Conservation (phyloP, 441 rosid genomes). For the Pelargonium australe region DNA sequence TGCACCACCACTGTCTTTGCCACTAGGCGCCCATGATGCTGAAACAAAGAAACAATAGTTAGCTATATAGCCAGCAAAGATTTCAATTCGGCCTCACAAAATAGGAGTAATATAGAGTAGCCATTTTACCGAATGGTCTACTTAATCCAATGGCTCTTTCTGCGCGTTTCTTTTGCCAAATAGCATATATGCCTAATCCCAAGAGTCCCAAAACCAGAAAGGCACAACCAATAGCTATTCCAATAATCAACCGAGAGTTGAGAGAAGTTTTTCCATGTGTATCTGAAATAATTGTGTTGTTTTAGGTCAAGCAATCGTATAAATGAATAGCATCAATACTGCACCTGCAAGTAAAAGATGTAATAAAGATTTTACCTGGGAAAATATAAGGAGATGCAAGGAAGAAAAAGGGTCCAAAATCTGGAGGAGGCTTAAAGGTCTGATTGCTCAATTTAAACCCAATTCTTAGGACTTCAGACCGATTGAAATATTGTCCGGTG, state of each 20-base stretch:
- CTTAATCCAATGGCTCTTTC: conserved; percentile 75
- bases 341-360: background rate
- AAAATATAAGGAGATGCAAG: conserved; percentile 81
- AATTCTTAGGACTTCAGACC: conserved; percentile 56
- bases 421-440: conserved; percentile 85
- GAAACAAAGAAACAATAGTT: conserved; percentile 10
- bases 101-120: background rate
- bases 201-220: conserved; percentile 55
- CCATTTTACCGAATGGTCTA: conserved; percentile 64
- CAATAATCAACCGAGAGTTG: conserved; percentile 40
- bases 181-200: conserved; percentile 65
- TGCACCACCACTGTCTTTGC: conserved; percentile 80
- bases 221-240: conserved; percentile 45
- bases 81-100: background rate
- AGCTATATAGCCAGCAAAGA: background rate
- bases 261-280: conserved; percentile 34
- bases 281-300: conserved; percentile 31
- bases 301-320: conserved; percentile 11
- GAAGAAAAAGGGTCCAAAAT: conserved; percentile 84
- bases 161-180: conserved; percentile 89
- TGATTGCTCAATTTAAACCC: conserved; percentile 83
- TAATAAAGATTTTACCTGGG: conserved; percentile 43
- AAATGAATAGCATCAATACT: background rate
- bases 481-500: conserved; percentile 45
- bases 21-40: conserved; percentile 92